Base-by-base conservation (phyloP, 2,329 filamentous ascomycete genomes). In the Metarhizium rileyi region DNA sequence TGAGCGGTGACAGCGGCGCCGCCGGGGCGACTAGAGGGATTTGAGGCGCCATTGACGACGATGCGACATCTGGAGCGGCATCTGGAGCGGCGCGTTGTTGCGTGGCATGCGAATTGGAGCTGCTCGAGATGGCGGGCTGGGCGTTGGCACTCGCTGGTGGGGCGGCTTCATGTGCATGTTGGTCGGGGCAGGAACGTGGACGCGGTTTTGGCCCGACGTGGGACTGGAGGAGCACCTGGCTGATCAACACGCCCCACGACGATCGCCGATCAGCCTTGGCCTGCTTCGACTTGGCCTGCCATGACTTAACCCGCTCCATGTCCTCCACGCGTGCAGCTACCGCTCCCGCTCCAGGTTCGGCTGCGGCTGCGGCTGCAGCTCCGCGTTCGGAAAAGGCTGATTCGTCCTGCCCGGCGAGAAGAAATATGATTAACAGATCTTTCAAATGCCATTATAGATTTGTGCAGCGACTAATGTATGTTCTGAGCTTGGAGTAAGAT, bases 161-260 rank as follows among this genome's bases (percentile, higher is more conserved):
- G 48, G 52, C 52, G 38, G 52, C 41, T 46, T 53, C 56, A 47
- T 58, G 59, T n/a, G n/a, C n/a, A n/a, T n/a, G n/a, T n/a, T n/a
- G n/a, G n/a, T n/a, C n/a, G n/a, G n/a, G n/a, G n/a, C n/a, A n/a
- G n/a, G n/a, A n/a, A n/a, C n/a, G n/a, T 44, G 35, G 30, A 16
- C 30, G n/a, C 35, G 7, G 10, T 38, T 18, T 38, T 1, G 18
- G 20, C n/a, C 54, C 55, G 50, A n/a, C n/a, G n/a, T n/a, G n/a
- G n/a, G n/a, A n/a, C n/a, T 57, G 59, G 49, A 67, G 58, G 49
- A 67, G 61, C 55, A 62, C 66, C 46, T 61, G 50, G 53, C 66
- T 59, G 55, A 69, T 55, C 52, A 61, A 61, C 59, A 73, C 52
- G 45, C 66, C 68, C 73, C 72, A 76, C 23, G 73, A 75, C 45